Conservation (phyloP, 495 filamentous ascomycete genomes). For the Patellaria atrata region DNA sequence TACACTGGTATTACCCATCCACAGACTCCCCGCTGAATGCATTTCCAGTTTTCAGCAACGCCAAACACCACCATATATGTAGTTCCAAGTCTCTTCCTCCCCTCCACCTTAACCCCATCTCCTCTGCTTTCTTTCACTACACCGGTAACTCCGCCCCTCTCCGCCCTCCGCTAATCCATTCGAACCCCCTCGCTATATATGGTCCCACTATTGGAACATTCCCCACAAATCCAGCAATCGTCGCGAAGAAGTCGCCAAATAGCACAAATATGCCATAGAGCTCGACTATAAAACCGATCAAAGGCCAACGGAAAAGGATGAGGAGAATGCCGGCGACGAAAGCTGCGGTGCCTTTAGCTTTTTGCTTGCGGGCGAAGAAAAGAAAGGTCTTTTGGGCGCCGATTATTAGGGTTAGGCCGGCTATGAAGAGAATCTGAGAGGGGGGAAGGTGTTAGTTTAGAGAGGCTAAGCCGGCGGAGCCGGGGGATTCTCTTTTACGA, state of each 20-base stretch:
- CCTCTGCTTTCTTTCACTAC: slow-evolving; percentile 16
- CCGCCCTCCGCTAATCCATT: slow-evolving; percentile 46
- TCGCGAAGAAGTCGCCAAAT: slow-evolving; percentile 93
- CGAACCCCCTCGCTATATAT: slow-evolving; percentile 55
- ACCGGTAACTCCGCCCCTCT: slow-evolving; percentile 69
- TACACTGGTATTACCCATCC: too few species aligned
- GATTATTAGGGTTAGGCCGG: slow-evolving; percentile 89
- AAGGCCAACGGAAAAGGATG: slow-evolving; percentile 76
- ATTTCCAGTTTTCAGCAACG: too few species aligned
- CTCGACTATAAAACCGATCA: slow-evolving; percentile 82
- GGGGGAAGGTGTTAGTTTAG: slow-evolving; percentile 7
- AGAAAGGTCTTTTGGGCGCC: slow-evolving; percentile 76
- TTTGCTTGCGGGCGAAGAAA: slow-evolving; percentile 90
- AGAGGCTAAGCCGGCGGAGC: slow-evolving; percentile 1
- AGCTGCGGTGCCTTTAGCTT: slow-evolving; percentile 78
- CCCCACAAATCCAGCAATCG: slow-evolving; percentile 71
- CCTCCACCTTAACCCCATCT: neutral
- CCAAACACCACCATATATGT: too few species aligned
- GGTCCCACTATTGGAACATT: slow-evolving; percentile 77
- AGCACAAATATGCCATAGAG: slow-evolving; percentile 83
- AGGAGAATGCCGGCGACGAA: slow-evolving; percentile 74
- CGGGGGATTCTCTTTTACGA: too few species aligned
- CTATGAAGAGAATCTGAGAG: slow-evolving; percentile 82
- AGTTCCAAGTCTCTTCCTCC: too few species aligned
- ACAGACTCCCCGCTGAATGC: too few species aligned